A percentile compares a stretch with the other conserved stretches of the same genome.
Evolutionary conservation across 345 rosid genomes (phyloP).

Genomic region (Acer saccharum): DNA sequence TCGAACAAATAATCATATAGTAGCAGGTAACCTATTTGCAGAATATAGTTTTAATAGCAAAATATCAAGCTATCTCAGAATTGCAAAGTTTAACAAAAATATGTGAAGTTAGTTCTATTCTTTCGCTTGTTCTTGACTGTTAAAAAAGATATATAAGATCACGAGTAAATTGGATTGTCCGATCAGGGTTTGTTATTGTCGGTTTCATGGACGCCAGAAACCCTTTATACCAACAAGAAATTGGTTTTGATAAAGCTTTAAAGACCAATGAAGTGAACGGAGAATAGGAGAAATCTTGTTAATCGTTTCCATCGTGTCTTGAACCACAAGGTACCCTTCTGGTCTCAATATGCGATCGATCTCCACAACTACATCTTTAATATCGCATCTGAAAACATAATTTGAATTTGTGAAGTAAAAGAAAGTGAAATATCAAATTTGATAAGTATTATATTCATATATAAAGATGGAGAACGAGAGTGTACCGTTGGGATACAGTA

Average conservation of each 20-base stretch:
- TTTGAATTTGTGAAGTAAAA: not conserved
- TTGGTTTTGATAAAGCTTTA: conserved; percentile 53
- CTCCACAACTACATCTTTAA: conserved; percentile 57
- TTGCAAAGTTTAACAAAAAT: not conserved
- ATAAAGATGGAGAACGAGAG: not conserved
- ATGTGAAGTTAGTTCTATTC: not conserved
- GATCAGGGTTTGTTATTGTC: conserved; percentile 6
- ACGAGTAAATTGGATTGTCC: not conserved
- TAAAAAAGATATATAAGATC: not conserved
- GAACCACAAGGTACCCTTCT: conserved; percentile 71
- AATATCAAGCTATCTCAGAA: not conserved
- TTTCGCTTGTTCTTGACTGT: not conserved
- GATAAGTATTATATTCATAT: not conserved
- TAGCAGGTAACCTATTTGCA: not conserved
- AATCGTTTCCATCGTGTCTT: conserved; percentile 62
- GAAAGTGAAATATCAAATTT: not conserved
- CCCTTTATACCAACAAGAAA: conserved; percentile 74
- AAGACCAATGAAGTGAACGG: conserved; percentile 72
- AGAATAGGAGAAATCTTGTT: conserved; percentile 53
- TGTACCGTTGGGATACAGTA: conserved; percentile 53
- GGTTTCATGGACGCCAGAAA: conserved; percentile 71
- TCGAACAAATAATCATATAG: not conserved
- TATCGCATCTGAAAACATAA: conserved; percentile 54
- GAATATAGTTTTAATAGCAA: not conserved
- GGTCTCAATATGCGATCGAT: conserved; percentile 84